Conservation (phyloP, 2,329 filamentous ascomycete genomes). For the Berkeleyomyces rouxiae region DNA sequence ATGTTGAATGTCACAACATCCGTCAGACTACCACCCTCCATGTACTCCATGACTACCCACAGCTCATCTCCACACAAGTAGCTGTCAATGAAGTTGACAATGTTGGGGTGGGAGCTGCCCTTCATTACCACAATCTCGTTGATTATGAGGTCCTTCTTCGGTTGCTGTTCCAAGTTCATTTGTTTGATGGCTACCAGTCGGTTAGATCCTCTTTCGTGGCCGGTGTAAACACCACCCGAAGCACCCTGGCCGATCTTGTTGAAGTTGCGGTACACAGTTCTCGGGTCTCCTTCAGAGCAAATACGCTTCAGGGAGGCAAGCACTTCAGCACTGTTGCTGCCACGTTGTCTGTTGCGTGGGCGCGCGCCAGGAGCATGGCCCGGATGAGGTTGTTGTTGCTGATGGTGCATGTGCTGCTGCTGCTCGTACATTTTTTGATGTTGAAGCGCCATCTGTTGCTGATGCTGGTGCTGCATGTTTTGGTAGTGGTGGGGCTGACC, state of each 20-base stretch:
- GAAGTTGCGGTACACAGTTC: constrained; percentile 69
- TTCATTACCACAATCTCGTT: constrained; percentile 99
- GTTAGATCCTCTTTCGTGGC: constrained; percentile 69
- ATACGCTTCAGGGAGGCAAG: constrained; percentile 71
- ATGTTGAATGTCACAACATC: constrained; percentile 99
- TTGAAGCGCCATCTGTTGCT: constrained; percentile 26
- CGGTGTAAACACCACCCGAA: constrained; percentile 87
- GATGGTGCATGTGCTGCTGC: constrained; percentile 19
- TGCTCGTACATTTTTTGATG: constrained; percentile 16
- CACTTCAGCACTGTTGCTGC: constrained; percentile 70
- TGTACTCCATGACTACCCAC: constrained; percentile 99
- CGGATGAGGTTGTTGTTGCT: constrained; percentile 18
- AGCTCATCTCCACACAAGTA: constrained; percentile 79
- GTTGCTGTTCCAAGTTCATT: constrained; percentile 97
- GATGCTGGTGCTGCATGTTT: constrained; percentile 14
- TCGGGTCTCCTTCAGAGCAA: constrained; percentile 78
- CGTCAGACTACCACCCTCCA: constrained; percentile 94
- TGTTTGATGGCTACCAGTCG: constrained; percentile 95
- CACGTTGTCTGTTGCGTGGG: constrained; percentile 60
- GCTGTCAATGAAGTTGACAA: constrained; percentile 98
- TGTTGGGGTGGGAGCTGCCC: constrained; percentile 94
- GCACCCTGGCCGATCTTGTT: constrained; percentile 96
- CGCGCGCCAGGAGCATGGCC: constrained; percentile 37
- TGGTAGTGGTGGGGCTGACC: constrained; percentile 12
- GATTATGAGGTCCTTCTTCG: constrained; percentile 97